Evolutionary conservation across 2,329 filamentous ascomycete species (phyloP).

Genomic region (Aspergillaceae sp.): DNA sequence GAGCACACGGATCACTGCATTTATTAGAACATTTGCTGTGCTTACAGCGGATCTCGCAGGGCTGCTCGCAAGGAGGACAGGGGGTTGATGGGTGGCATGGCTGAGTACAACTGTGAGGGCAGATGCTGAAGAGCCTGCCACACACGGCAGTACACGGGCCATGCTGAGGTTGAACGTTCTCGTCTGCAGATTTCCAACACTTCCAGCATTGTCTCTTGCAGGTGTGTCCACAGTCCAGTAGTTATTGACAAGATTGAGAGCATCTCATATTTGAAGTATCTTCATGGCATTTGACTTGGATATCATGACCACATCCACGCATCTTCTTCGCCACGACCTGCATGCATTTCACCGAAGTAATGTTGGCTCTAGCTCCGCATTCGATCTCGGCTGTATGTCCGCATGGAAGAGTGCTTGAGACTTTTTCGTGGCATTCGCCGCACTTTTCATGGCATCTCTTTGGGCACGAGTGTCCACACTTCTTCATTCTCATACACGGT

Average conservation of each 20-base stretch:
- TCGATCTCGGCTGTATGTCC: slow-evolving; percentile 3
- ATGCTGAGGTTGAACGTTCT: not conserved
- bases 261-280: not conserved
- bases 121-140: too few species aligned
- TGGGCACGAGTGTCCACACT: slow-evolving; percentile 6
- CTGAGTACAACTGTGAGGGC: too few species aligned
- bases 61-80: too few species aligned
- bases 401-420: slow-evolving; percentile 3
- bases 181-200: not conserved
- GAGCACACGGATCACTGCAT: slow-evolving; percentile 9
- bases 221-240: not conserved
- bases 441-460: slow-evolving; percentile 7
- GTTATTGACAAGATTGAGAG: not conserved
- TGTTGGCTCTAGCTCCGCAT: not conserved
- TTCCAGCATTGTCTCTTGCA: not conserved
- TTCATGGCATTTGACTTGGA: not conserved
- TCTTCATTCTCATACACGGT: slow-evolving; percentile 2
- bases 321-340: not conserved
- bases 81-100: too few species aligned
- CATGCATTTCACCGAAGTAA: not conserved
- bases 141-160: too few species aligned
- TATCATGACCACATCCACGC: not conserved
- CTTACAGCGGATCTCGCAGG: too few species aligned
- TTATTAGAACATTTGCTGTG: not conserved
- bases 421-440: slow-evolving; percentile 1